Base-by-base conservation (phyloP, 345 rosid species). In the Eutrema heterophyllum region DNA sequence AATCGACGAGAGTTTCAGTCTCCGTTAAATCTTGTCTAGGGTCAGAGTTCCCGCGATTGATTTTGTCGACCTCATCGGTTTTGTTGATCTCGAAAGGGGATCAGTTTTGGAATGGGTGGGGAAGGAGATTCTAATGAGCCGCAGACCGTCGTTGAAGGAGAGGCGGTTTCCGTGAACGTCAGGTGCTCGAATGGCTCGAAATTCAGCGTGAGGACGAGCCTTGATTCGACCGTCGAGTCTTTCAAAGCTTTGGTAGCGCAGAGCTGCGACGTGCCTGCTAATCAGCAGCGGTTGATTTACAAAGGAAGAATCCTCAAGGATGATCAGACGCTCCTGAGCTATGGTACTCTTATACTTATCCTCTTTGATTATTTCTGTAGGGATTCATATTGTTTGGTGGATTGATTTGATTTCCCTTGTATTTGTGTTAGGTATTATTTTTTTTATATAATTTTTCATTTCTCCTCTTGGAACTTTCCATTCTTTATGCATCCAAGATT, bases 291-390 rank as follows among this genome's bases (percentile, higher is more conserved):
- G 2, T 65, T 90, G 85, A 90, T 90, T 80, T 90, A 88, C 72
- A 90, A 88, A 57, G 93, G 96, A 10, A 90, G 96, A 45, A 88
- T 90, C 62, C 80, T 90, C 74, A 90, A 90, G 73, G 93, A 90
- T 63, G 93, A 85, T 72, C 89, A 86, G 18, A 79, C 87, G 35
- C 91, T 90, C 21, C 79, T 74, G 15, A 86, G 87, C 78, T 90
- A 90, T 72, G 96, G 96, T 89, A 70, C 38, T 58, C 3, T 16
- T 11, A 0, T 7, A 46, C 7, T 38, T 14, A 45, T 33, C 3
- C 5, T 3, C 8, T 7, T 8, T 3, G 1, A 80, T 83, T 4
- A 2, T 7, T 81, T 83, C 6, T 50, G 82, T 8, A 78, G 6
- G 24, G 80, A 51, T 71, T 81, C 69, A 60, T 82, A 83, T 55